Conservation (phyloP, 495 filamentous ascomycete genomes). For the Apodospora peruviana region DNA sequence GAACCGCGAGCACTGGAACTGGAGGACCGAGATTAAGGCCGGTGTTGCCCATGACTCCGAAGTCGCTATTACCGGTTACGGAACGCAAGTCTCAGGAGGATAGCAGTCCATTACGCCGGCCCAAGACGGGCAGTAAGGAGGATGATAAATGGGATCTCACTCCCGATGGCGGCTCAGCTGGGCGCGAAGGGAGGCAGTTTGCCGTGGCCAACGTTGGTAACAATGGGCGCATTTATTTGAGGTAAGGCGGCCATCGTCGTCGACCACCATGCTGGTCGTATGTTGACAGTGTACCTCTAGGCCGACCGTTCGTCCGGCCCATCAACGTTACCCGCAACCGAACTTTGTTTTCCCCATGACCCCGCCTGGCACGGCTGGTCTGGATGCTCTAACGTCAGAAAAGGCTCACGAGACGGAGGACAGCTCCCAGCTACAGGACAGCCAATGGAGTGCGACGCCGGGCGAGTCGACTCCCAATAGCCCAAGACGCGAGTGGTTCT, state of each 20-base stretch:
- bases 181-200: conserved; percentile 69
- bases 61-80: conserved; percentile 37
- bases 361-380: conserved; percentile 49
- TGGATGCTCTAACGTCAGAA: conserved; percentile 40
- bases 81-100: conserved; percentile 38
- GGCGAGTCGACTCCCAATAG: conserved; percentile 26
- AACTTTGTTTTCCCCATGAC: conserved; percentile 56
- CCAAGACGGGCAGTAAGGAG: conserved; percentile 26
- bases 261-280: too few species aligned
- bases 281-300: conserved; percentile 30
- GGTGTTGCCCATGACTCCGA: conserved; percentile 22
- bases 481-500: conserved; percentile 16
- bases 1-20: conserved; percentile 8
- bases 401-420: conserved; percentile 32
- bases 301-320: conserved; percentile 52
- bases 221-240: conserved; percentile 88
- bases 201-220: conserved; percentile 91
- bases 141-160: conserved; percentile 43
- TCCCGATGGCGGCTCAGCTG: conserved; percentile 45
- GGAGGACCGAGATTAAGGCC: conserved; percentile 25
- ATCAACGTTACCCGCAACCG: conserved; percentile 55
- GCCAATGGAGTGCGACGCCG: conserved; percentile 37
- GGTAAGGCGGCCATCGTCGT: conserved; percentile 57
- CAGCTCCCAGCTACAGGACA: conserved; percentile 18
- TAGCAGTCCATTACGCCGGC: conserved; percentile 15